Conservation (phyloP, 2,329 filamentous ascomycete species). For the Sclerotinia sclerotiorum region DNA sequence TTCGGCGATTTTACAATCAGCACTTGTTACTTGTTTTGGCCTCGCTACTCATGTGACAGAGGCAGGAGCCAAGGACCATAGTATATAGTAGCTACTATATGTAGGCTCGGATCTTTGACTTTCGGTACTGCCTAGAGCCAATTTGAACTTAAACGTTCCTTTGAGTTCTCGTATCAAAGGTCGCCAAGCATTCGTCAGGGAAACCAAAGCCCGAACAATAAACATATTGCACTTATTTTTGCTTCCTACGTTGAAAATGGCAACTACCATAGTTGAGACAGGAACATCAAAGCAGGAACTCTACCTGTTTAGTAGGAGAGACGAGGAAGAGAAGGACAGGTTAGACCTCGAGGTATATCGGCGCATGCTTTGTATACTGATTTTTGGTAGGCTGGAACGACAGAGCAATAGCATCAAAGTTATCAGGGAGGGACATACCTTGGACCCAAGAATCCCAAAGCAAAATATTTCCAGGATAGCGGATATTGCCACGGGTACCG, state of each 20-base stretch:
- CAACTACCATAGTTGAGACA: not conserved
- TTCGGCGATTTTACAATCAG: too few species aligned
- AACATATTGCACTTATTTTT: not conserved
- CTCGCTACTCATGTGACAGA: not conserved
- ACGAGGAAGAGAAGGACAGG: constrained; percentile 3
- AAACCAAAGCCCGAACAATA: not conserved
- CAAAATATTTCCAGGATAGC: not conserved
- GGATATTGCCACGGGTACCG: constrained; percentile 9
- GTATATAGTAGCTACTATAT: not conserved
- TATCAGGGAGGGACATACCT: not conserved
- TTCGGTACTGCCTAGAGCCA: not conserved
- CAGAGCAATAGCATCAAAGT: not conserved
- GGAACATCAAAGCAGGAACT: not conserved
- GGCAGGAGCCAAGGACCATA: not conserved
- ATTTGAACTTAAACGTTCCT: not conserved
- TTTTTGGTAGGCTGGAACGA: not conserved
- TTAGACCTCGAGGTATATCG: not conserved
- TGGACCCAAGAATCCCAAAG: constrained; percentile 9
- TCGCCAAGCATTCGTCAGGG: not conserved
- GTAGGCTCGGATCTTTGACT: not conserved
- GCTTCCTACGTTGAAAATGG: not conserved
- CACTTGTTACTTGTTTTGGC: not conserved
- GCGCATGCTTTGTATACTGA: not conserved
- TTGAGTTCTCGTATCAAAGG: not conserved
- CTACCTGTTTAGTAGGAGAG: constrained; percentile 9